Percentiles rank a stretch among this genome's conserved stretches.
phyloP scores from a whole-genome alignment of 148 eudicot species.

The Cornus florida region DNA sequence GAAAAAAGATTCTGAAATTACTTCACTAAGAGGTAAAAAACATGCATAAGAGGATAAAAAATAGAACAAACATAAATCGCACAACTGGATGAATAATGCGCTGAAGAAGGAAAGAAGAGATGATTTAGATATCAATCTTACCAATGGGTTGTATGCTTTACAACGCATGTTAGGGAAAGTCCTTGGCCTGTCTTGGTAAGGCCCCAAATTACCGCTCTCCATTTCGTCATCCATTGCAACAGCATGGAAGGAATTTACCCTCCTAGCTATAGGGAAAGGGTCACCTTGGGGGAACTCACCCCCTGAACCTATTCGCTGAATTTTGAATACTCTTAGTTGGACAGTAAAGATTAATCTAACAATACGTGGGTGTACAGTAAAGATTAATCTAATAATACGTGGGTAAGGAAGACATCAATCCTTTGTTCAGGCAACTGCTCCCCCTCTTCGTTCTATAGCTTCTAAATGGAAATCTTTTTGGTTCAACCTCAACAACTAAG shows the following conservation, averaged over 20 bases:
- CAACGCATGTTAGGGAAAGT: conserved; percentile 90
- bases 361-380: neutral
- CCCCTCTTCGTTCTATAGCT: neutral
- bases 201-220: conserved; percentile 75
- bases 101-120: conserved; percentile 4
- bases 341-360: neutral
- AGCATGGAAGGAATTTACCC: conserved; percentile 67
- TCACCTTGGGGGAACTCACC: conserved; percentile 80
- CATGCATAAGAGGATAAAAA: neutral
- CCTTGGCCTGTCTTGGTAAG: conserved; percentile 80
- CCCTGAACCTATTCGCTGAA: conserved; percentile 81
- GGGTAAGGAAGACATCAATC: conserved; percentile 8
- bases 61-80: neutral
- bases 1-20: neutral
- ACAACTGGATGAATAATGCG: neutral
- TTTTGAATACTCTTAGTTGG: conserved; percentile 40
- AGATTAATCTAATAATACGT: neutral
- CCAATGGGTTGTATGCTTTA: conserved; percentile 84
- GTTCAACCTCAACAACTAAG: neutral
- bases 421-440: neutral
- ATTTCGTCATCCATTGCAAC: conserved; percentile 78
- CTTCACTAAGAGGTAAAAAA: neutral
- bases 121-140: conserved; percentile 26
- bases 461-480: neutral
- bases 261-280: conserved; percentile 62